Conservation (phyloP, 768 basidiomycete species). For the Serendipita sp. region DNA sequence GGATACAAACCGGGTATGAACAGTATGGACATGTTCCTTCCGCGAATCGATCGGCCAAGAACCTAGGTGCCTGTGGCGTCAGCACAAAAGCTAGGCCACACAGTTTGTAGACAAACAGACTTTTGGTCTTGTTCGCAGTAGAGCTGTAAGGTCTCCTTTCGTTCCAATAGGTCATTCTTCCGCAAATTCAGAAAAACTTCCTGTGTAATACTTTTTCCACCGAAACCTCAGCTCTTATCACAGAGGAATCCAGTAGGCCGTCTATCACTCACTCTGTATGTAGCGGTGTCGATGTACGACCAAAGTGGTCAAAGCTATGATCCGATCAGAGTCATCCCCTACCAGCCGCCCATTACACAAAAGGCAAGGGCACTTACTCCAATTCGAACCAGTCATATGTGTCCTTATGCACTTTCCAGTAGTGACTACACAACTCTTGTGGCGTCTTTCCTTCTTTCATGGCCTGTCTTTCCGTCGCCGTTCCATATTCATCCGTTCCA, state of each 20-base stretch:
- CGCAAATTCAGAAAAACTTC: slow-evolving; percentile 74
- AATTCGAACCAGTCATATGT: slow-evolving; percentile 98
- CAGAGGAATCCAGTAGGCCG: no score
- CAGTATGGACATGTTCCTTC: slow-evolving; percentile 97
- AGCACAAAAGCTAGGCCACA: background rate
- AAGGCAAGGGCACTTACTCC: background rate
- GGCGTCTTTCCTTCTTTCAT: slow-evolving; percentile 73
- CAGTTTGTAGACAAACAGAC: slow-evolving; percentile 22
- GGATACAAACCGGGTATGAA: slow-evolving; percentile 46
- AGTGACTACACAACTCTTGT: slow-evolving; percentile 74
- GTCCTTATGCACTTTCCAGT: slow-evolving; percentile 71
- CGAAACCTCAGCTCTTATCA: background rate
- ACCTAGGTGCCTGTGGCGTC: slow-evolving; percentile 28
- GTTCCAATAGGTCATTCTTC: slow-evolving; percentile 57
- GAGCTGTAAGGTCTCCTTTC: slow-evolving; percentile 79
- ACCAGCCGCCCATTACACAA: no score
- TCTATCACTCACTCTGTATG: slow-evolving; percentile 60
- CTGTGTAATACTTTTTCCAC: slow-evolving; percentile 57
- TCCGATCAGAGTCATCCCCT: background rate
- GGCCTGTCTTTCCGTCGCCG: slow-evolving; percentile 95
- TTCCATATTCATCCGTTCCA: slow-evolving; percentile 99
- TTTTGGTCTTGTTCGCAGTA: slow-evolving; percentile 87
- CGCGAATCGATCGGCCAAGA: slow-evolving; percentile 92
- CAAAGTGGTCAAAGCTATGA: slow-evolving; percentile 82
- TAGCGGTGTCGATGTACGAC: slow-evolving; percentile 75